phyloP scores from a whole-genome alignment of 2,329 filamentous ascomycete species.

The Trichocomaceae sp. region DNA sequence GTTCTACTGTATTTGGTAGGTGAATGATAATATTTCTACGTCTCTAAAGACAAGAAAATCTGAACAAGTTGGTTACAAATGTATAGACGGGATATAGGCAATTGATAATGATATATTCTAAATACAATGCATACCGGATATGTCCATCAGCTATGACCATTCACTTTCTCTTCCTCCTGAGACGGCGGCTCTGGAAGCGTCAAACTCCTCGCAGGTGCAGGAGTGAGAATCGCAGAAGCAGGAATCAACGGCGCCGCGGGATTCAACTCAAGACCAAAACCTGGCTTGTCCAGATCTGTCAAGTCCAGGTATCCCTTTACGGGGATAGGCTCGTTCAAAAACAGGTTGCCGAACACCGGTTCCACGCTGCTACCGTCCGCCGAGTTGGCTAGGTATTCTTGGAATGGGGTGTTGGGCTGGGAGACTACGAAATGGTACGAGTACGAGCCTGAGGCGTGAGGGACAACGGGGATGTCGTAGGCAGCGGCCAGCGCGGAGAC shows the following conservation, averaged over 20 bases:
- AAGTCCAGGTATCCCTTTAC: constrained; percentile 74
- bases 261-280: constrained; percentile 83
- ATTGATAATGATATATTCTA: no score
- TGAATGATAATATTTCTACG: no score
- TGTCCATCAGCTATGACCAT: constrained; percentile 18
- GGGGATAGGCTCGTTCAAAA: constrained; percentile 84
- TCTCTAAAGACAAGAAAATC: no score
- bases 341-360: constrained; percentile 87
- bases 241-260: constrained; percentile 73
- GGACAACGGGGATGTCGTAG: constrained; percentile 90
- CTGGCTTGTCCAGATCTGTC: constrained; percentile 75
- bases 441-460: constrained; percentile 90
- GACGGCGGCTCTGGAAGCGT: constrained; percentile 27
- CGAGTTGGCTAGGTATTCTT: constrained; percentile 92
- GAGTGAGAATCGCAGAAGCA: constrained; percentile 64
- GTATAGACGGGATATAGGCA: no score
- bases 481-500: constrained; percentile 82
- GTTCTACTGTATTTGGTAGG: no score
- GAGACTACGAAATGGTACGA: constrained; percentile 95
- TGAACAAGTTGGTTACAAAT: no score
- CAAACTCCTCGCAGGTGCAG: constrained; percentile 48
- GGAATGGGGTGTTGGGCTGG: constrained; percentile 87
- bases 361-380: constrained; percentile 82
- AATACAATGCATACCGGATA: no score
- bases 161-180: constrained; percentile 16